These are phyloP conservation scores for Baeospora myosura DNA, from an alignment of 1,284 basidiomycete genomes.

Conservation along the genomic window DNA sequence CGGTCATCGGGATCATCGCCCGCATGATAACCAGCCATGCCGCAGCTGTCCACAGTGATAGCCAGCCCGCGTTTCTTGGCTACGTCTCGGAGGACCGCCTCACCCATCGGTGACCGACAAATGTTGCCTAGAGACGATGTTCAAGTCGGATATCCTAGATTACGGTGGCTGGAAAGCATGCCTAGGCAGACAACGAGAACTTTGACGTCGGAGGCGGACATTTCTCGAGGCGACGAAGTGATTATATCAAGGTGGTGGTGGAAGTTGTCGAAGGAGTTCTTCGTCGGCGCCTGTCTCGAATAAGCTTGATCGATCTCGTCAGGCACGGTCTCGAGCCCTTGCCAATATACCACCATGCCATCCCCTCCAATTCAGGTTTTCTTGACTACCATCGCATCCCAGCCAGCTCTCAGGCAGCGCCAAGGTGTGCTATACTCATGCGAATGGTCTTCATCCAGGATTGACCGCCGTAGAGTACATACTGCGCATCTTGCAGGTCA, in stretches of 20 bases:
- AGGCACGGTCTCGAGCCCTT: neutral
- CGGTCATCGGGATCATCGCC: constrained; percentile 69
- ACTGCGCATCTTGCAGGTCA: constrained; percentile 69
- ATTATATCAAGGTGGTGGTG: neutral
- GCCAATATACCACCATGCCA: constrained; percentile 46
- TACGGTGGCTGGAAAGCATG: constrained; percentile 15
- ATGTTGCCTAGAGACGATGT: constrained; percentile 50
- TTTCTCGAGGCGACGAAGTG: constrained; percentile 16
- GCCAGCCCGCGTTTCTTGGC: constrained; percentile 58
- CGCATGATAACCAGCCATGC: constrained; percentile 65
- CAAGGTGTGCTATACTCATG: constrained; percentile 40
- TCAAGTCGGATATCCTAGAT: neutral
- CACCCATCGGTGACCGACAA: constrained; percentile 75
- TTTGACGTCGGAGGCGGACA: constrained; percentile 25
- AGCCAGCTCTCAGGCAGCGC: constrained; percentile 64
- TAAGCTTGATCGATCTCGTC: neutral
- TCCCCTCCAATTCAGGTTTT: constrained; percentile 74
- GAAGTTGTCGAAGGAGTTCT: no score
- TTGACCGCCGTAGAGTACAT: constrained; percentile 48
- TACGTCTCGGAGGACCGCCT: constrained; percentile 60
- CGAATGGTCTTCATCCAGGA: neutral
- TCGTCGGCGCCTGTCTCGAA: neutral
- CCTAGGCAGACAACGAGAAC: constrained; percentile 68
- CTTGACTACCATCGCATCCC: constrained; percentile 77
- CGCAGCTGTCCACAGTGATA: constrained; percentile 63